Base-by-base conservation (phyloP, 352 stramenopile species). In the Globisporangium abappressorium region DNA sequence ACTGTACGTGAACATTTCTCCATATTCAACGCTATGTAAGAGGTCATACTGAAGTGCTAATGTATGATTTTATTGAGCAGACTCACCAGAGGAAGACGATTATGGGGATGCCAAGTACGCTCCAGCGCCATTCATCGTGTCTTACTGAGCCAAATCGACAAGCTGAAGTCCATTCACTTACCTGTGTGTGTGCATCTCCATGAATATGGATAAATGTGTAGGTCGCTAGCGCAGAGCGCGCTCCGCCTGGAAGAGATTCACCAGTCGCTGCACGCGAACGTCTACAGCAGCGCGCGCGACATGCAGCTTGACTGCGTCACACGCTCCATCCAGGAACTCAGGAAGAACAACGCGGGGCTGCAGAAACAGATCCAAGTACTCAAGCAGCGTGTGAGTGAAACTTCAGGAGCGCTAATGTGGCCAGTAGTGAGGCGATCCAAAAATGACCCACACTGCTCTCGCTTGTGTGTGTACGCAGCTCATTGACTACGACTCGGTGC, bases 401-500 rank as follows among this genome's bases (percentile, higher is more conserved):
- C 12, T 49, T 20, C 20, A 5, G 4, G 56, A 26, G 11, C 30
- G 18, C 26, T 20, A 3, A n/a, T 55, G 8, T 57, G 53, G 5
- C 15, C 5, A 43, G 18, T 2, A n/a, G 41, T 22, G 41, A 55
- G 47, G 26, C 6, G 47, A 28, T 55, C 20, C n/a, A n/a, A 28
- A 28, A 28, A 41, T 58, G 28, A 7, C 14, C 26, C 15, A 60
- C 33, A 12, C 30, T 22, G 2, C 9, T 55, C 26, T 65, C 15
- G 22, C 11, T 20, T 49, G 22, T 26, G 11, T 18, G 7, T 54
- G 12, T 20, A 53, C 11, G 8, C 62, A 93, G 82, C 70, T 92
- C 38, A 78, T 79, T n/a, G 83, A 93, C 53, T 88, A 91, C 57
- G 82, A 93, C 59, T 87, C 81, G 22, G 76, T 87, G n/a, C 81